phyloP scores from a whole-genome alignment of 1,284 basidiomycete species.

The Athelia psychrophila region DNA sequence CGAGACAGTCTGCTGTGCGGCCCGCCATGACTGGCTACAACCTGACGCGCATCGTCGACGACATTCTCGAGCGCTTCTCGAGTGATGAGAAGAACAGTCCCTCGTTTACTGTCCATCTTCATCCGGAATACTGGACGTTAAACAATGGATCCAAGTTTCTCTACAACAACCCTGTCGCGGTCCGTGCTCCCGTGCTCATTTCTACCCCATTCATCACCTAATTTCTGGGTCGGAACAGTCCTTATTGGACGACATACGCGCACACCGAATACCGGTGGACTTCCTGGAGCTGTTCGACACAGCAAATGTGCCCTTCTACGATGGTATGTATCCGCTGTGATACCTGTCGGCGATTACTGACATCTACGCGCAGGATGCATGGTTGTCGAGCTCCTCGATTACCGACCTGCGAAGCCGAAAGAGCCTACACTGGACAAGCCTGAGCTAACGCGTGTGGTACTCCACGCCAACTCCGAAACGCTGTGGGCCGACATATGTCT shows the following conservation, averaged over 20 bases:
- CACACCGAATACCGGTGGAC: slow-evolving; percentile 77
- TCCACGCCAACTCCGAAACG: slow-evolving; percentile 72
- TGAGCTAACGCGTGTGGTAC: slow-evolving; percentile 62
- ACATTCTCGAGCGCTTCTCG: slow-evolving; percentile 19
- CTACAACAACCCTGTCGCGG: slow-evolving; percentile 75
- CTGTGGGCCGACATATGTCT: slow-evolving; percentile 74
- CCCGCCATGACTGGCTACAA: slow-evolving; percentile 64
- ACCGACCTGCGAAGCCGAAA: slow-evolving; percentile 52
- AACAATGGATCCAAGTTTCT: slow-evolving; percentile 76
- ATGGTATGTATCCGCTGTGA: slow-evolving; percentile 43
- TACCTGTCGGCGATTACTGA: not conserved
- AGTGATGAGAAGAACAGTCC: slow-evolving; percentile 53
- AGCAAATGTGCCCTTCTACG: slow-evolving; percentile 71
- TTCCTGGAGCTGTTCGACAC: slow-evolving; percentile 74
- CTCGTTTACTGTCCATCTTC: slow-evolving; percentile 73
- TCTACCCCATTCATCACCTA: slow-evolving; percentile 8
- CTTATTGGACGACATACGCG: slow-evolving; percentile 74
- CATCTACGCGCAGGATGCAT: slow-evolving; percentile 56
- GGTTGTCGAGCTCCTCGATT: slow-evolving; percentile 77
- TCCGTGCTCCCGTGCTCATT: slow-evolving; percentile 26
- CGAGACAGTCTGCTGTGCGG: slow-evolving; percentile 15
- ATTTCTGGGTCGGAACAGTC: slow-evolving; percentile 46
- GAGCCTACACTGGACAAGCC: slow-evolving; percentile 55
- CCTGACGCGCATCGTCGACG: slow-evolving; percentile 54
- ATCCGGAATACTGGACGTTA: slow-evolving; percentile 75